phyloP scores from a whole-genome alignment of 805 yeast genomes.

The Vanderwaltozyma yarrowii region DNA sequence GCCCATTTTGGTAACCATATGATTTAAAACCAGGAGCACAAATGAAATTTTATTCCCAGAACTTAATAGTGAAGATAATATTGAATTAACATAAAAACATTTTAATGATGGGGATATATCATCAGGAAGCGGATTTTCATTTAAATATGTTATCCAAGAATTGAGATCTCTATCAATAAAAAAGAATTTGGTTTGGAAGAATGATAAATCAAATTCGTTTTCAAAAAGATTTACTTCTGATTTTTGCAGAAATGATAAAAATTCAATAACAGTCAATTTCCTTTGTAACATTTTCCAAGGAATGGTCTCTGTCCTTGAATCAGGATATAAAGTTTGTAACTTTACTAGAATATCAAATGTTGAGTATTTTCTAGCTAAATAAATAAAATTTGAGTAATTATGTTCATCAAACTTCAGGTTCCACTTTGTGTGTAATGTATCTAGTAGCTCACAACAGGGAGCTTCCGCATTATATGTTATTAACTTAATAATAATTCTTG shows the following conservation, averaged over 20 bases:
- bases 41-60: not conserved
- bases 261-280: no score
- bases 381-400: slow-evolving; percentile 5
- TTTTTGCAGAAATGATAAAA: not conserved
- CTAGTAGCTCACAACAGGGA: not conserved
- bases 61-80: not conserved
- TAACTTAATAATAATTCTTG: slow-evolving; percentile 1
- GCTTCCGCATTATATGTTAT: slow-evolving; percentile 4
- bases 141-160: slow-evolving; percentile 1
- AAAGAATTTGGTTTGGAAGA: slow-evolving; percentile 2
- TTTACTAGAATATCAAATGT: not conserved
- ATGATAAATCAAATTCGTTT: not conserved
- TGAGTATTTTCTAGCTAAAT: slow-evolving; percentile 11
- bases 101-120: not conserved
- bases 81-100: not conserved
- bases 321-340: no score
- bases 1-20: not conserved
- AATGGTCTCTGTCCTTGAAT: no score
- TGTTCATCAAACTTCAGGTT: slow-evolving; percentile 6
- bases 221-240: not conserved
- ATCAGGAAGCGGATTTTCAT: not conserved
- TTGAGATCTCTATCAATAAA: not conserved
- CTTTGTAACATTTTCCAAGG: no score
- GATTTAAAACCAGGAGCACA: not conserved
- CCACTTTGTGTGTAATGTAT: no score